Conservation (phyloP, 495 filamentous ascomycete genomes). For the Trichoderma reesei region DNA sequence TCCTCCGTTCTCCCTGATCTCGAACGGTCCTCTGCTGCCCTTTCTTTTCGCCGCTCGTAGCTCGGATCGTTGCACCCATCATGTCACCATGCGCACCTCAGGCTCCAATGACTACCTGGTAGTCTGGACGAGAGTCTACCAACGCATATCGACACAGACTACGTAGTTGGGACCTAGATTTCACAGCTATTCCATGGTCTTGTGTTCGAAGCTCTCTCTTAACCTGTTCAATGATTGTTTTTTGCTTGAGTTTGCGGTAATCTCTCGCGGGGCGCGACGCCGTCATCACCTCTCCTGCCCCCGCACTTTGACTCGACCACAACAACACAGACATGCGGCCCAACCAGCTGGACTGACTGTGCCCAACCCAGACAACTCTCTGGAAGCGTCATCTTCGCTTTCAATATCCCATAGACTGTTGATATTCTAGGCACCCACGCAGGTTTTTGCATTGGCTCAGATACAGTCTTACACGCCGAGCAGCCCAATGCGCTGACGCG, state of each 20-base stretch:
- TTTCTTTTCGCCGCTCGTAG: neutral
- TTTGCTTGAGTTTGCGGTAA: neutral
- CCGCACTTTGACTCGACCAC: neutral
- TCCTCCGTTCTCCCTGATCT: neutral
- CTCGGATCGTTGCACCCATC: slow-evolving; percentile 1
- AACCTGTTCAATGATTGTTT: neutral
- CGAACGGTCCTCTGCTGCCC: neutral
- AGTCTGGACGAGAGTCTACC: neutral
- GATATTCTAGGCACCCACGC: neutral
- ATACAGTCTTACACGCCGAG: neutral
- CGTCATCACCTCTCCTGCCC: neutral
- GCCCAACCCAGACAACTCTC: neutral
- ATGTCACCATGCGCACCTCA: neutral
- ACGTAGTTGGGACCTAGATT: neutral
- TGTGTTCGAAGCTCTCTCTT: neutral
- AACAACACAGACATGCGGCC: neutral
- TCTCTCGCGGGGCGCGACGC: neutral
- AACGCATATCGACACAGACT: neutral
- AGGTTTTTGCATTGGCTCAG: neutral
- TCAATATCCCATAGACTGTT: too few species aligned
- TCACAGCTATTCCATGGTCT: neutral
- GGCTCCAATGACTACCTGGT: neutral
- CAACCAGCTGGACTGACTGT: neutral
- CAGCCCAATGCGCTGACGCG: neutral
- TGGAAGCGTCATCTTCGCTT: too few species aligned